A percentile compares a stretch with the other conserved stretches of the same genome.
phyloP scores from a whole-genome alignment of 805 yeast genomes.

The Wickerhamia fluorescens region DNA sequence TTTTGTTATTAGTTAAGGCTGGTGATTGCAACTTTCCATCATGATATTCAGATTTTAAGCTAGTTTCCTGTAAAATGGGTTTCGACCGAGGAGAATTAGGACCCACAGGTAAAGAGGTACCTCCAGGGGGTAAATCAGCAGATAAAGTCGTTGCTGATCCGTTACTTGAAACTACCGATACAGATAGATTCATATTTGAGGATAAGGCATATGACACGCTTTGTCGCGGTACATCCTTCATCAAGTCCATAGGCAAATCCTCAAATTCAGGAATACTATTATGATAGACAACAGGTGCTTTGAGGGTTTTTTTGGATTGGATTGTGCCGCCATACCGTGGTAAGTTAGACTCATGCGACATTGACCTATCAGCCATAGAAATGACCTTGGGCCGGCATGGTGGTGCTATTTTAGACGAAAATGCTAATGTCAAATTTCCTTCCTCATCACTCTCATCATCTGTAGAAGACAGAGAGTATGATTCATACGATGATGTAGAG shows the following conservation, averaged over 20 bases:
- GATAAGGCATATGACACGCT: constrained; percentile 16
- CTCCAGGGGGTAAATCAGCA: no score
- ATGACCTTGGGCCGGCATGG: constrained; percentile 28
- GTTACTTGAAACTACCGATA: constrained; percentile 9
- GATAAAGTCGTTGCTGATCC: constrained; percentile 14
- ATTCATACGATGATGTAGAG: constrained; percentile 7
- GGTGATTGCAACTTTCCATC: constrained; percentile 1
- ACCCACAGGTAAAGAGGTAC: no score
- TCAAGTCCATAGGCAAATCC: constrained; percentile 36
- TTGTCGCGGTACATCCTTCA: constrained; percentile 21
- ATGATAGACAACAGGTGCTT: constrained; percentile 26
- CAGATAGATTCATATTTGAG: constrained; percentile 7
- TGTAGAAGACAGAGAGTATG: constrained; percentile 7
- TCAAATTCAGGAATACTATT: constrained; percentile 28
- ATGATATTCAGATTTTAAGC: no score
- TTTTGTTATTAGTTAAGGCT: constrained; percentile 1
- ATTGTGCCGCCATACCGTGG: constrained; percentile 16
- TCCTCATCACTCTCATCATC: constrained; percentile 29
- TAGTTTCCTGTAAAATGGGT: constrained; percentile 7
- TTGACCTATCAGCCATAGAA: constrained; percentile 26
- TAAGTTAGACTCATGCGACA: constrained; percentile 36
- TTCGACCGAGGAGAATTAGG: no score
- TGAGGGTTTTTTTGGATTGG: constrained; percentile 8
- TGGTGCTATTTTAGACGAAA: constrained; percentile 34
- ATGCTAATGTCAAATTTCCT: constrained; percentile 39